Evolutionary conservation across 495 filamentous ascomycete genomes (phyloP), one percentile per base, ranked within the genome.

Genomic region (Podospora appendiculata): DNA sequence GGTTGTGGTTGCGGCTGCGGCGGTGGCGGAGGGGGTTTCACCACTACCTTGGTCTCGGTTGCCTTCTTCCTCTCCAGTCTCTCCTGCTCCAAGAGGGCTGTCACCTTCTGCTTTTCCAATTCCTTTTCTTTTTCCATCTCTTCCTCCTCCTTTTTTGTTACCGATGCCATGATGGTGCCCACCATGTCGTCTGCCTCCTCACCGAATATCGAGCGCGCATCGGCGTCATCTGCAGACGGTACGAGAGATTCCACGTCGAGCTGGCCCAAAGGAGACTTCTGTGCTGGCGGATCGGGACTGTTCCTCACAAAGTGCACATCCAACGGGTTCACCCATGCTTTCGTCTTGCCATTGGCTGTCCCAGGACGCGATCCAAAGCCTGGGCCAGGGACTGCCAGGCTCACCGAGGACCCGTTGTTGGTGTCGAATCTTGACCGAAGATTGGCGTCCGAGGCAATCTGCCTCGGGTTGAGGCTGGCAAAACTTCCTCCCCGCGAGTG

Each of bases 271-370:
- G 67, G 72, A 1, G 69, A 70, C 48, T 57, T 69, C 10, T 64
- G 63, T 8, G 56, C 50, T 1, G 55, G 32, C 25, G 0, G 66
- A 59, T 3, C 25, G 25, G 25, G 43, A 6, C 54, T 45, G 16
- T 65, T 47, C 3, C 53, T 64, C 18, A 48, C 42, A 43, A 69
- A 70, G 45, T 71, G 66, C 45, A 71, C 62, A 32, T 75, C 71
- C n/a, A 71, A 57, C 7, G 70, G 70, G 40, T 65, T 70, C 32
- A 68, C 64, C 70, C 69, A 73, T 14, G 53, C 47, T 45, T 63
- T 66, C 46, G 32, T 48, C 54, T 55, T 53, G 51, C 58, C 57
- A 52, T 62, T 64, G 0, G 73, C 55, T 8, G 71, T 73, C 8
- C 51, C 59, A 11, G 63, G 69, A 17, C 59, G 63, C 34, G 57